These are phyloP conservation scores for Psidium guajava DNA, from an alignment of 345 rosid species.

Conservation along the genomic window DNA sequence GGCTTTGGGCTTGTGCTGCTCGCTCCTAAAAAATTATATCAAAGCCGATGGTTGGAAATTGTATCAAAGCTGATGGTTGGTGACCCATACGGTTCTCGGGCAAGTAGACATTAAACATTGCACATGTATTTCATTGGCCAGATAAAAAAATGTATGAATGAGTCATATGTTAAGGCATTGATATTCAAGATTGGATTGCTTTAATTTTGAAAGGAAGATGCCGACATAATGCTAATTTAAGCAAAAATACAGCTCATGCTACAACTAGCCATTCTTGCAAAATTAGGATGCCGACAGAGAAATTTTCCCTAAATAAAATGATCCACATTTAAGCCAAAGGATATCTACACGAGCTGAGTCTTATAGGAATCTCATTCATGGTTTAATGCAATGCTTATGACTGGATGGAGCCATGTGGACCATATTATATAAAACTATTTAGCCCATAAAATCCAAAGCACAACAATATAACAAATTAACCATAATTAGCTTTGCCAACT, in stretches of 20 bases:
- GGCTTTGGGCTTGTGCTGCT: too few relatives aligned
- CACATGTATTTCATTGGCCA: accelerated
- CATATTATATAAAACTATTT: background rate
- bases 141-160: background rate
- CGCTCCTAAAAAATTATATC: too few relatives aligned
- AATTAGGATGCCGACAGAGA: background rate
- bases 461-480: background rate
- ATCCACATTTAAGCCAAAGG: background rate
- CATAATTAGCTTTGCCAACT: background rate
- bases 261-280: background rate
- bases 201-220: background rate
- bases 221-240: background rate
- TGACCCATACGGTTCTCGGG: too few relatives aligned
- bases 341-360: background rate
- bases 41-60: too few relatives aligned
- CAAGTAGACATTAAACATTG: background rate
- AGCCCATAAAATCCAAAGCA: background rate
- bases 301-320: background rate
- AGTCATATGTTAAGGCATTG: background rate
- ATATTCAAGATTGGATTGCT: background rate
- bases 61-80: too few relatives aligned
- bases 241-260: background rate
- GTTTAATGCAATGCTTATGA: background rate
- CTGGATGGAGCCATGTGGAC: background rate
- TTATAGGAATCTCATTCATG: background rate